A percentile compares a stretch with the other conserved stretches of the same genome.
Conservation (phyloP, 2,329 filamentous ascomycete genomes). For the Phialocephala subalpina region DNA sequence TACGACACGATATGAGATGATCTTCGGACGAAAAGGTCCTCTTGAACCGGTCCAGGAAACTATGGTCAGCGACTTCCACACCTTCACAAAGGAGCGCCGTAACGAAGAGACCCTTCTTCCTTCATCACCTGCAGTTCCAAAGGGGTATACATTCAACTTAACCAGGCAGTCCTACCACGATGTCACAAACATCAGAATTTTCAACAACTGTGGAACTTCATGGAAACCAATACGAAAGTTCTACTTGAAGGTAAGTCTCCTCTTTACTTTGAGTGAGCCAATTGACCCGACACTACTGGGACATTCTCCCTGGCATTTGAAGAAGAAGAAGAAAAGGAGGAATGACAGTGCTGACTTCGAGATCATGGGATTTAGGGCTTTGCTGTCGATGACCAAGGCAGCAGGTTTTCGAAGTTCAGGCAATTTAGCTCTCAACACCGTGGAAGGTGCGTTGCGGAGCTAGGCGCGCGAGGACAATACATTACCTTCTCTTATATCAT, state of each 20-base stretch:
- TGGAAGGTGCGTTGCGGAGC: neutral
- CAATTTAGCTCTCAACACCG: neutral
- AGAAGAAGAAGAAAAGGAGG: no score
- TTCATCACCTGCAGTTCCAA: no score
- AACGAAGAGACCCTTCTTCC: no score
- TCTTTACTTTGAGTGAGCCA: no score
- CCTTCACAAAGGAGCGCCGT: no score
- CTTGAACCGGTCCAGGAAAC: neutral
- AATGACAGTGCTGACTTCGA: no score
- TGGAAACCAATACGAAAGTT: neutral
- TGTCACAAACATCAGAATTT: neutral
- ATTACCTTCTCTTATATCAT: neutral
- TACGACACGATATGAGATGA: no score
- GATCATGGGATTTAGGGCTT: neutral
- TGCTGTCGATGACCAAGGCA: neutral
- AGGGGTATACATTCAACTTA: no score
- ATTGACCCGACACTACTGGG: no score
- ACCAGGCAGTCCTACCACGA: neutral
- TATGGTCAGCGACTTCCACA: no score
- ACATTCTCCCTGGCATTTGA: no score
- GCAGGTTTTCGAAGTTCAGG: neutral
- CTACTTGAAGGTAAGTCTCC: neutral
- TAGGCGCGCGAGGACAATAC: neutral
- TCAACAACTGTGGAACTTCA: neutral
- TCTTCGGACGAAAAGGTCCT: no score